Percentiles rank a stretch among this genome's conserved stretches.
phyloP scores from a whole-genome alignment of 2,329 filamentous ascomycete species.

The Chlorencoelia australis region DNA sequence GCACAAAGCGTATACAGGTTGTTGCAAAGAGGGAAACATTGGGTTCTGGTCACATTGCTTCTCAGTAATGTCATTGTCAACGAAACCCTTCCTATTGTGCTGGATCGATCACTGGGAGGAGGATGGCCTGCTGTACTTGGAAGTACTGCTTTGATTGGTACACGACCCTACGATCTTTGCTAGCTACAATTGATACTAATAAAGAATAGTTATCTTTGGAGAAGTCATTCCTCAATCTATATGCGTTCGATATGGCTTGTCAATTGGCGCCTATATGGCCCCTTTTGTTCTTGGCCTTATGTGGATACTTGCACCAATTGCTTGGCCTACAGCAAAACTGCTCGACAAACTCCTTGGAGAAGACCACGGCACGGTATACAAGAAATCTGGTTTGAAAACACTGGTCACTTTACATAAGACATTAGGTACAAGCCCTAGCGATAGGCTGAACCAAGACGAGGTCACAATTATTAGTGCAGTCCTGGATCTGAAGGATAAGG shows the following conservation, averaged over 20 bases:
- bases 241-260: slow-evolving; percentile 90
- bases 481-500: slow-evolving; percentile 89
- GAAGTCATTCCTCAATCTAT: slow-evolving; percentile 94
- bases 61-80: slow-evolving; percentile 97
- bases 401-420: slow-evolving; percentile 91
- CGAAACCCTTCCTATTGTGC: slow-evolving; percentile 87
- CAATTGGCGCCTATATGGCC: slow-evolving; percentile 89
- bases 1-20: slow-evolving; percentile 72
- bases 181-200: too few relatives aligned
- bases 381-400: slow-evolving; percentile 95
- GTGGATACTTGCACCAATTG: slow-evolving; percentile 82
- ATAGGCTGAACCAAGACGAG: slow-evolving; percentile 91
- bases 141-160: slow-evolving; percentile 90
- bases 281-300: slow-evolving; percentile 80
- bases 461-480: slow-evolving; percentile 98
- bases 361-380: slow-evolving; percentile 94
- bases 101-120: slow-evolving; percentile 87
- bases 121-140: slow-evolving; percentile 90
- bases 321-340: slow-evolving; percentile 91
- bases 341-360: slow-evolving; percentile 88
- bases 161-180: too few relatives aligned
- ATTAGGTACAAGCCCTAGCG: slow-evolving; percentile 68
- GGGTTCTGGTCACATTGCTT: slow-evolving; percentile 90
- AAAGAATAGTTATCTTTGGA: slow-evolving; percentile 76
- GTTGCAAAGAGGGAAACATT: slow-evolving; percentile 85